phyloP scores from a whole-genome alignment of 768 basidiomycete genomes.

The Tulasnella sp. region DNA sequence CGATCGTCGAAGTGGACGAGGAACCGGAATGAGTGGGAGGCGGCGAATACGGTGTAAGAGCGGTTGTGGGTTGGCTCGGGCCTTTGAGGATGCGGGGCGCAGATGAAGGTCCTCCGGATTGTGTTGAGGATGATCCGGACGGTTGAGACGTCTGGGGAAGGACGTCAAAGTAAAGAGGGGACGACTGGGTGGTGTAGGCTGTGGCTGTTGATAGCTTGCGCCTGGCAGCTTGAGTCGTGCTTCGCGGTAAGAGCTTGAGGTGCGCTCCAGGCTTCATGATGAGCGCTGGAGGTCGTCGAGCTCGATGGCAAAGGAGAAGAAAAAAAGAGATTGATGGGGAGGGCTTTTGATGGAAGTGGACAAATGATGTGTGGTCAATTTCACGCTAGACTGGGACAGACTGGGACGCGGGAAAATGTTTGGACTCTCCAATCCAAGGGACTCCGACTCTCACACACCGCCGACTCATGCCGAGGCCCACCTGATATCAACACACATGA shows the following conservation, averaged over 20 bases:
- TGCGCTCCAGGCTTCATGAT: slow-evolving; percentile 1
- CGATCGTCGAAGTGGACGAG: background rate
- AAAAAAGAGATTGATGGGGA: background rate
- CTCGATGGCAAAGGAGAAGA: background rate
- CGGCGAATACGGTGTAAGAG: background rate
- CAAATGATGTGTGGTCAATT: slow-evolving; percentile 6
- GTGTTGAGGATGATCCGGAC: background rate
- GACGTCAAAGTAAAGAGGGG: slow-evolving; percentile 5
- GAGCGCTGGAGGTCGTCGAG: background rate
- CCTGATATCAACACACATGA: background rate
- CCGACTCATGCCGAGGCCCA: background rate
- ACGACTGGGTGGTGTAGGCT: background rate
- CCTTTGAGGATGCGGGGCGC: background rate
- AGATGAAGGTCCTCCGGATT: background rate
- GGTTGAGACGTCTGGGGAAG: background rate
- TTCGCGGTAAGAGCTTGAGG: background rate
- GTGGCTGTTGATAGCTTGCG: background rate
- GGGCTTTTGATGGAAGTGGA: background rate
- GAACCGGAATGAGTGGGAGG: background rate
- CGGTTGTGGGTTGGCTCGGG: background rate
- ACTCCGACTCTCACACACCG: background rate
- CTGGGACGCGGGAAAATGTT: background rate
- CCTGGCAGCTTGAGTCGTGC: background rate
- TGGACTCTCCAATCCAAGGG: background rate
- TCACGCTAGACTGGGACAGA: slow-evolving; percentile 1